Evolutionary conservation across 192 early-diverging fungal genomes (phyloP), one percentile per base, ranked within the genome.

Genomic region (Rhizoclosmatium sp.): DNA sequence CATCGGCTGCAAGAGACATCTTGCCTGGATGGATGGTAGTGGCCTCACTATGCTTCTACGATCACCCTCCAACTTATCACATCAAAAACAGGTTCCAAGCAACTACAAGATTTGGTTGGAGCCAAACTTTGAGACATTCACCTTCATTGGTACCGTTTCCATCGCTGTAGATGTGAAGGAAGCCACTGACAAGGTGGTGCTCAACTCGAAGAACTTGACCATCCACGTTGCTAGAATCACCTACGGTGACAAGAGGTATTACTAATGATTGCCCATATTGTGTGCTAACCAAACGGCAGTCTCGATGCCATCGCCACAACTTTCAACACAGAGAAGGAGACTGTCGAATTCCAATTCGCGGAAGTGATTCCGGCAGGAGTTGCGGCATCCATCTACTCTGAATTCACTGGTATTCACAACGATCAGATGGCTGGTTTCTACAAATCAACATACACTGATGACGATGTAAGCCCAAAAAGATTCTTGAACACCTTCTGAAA

Each of bases 381-480:
- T 19, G 85, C 78, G 2, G 88, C 84, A n/a, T 59, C 78, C 45
- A 75, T 91, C 4, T 51, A 69, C 61, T 48, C 83, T 56, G 81
- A 85, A 62, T 91, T 90, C 81, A 82, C 84, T 12, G 88, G 88
- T 59, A 80, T 80, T 40, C 88, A 89, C 81, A 87, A 86, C 66
- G 88, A 80, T 44, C 89, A 93, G 76, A 96, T 99, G 96, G 88
- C 89, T 51, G 97, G 97, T 2, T 98, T 99, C 84, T 99, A 98
- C 87, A 91, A 96, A 58, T 92, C 90, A 65, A 87, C 86, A 45
- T 98, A 92, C 82, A 86, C 87, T 58, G 87, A 90, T 75, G 81
- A 74, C 16, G 80, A 85, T 46, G 94, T 75, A 23, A 62, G 59
- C 9, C 16, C 51, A 12, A 7, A 7, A 16, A 54, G 16, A 12